Evolutionary conservation across 1,284 basidiomycete species (phyloP).

Genomic region (Naganishia albida): DNA sequence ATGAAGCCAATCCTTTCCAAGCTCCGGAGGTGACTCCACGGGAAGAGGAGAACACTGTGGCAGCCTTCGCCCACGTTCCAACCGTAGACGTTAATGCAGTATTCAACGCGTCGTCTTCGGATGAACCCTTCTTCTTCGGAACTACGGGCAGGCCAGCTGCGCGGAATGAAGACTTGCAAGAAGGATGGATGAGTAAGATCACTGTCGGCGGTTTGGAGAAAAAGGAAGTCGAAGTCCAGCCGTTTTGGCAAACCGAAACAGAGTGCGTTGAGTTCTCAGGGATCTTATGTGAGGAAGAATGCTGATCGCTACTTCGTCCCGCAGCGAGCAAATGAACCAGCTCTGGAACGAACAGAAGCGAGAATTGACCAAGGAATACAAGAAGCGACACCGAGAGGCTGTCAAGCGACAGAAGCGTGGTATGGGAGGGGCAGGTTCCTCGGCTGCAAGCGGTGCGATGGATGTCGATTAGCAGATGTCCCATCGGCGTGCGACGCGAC

Average conservation of each 20-base stretch:
- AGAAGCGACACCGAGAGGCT: slow-evolving; percentile 75
- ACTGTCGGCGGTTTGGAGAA: slow-evolving; percentile 20
- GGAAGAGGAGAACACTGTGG: slow-evolving; percentile 30
- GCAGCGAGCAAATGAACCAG: slow-evolving; percentile 62
- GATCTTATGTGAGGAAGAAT: neutral
- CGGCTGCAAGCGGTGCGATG: slow-evolving; percentile 29
- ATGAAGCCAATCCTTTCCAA: slow-evolving; percentile 22
- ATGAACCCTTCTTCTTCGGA: slow-evolving; percentile 50
- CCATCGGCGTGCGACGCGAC: neutral
- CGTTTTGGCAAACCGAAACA: slow-evolving; percentile 32
- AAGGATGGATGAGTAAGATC: slow-evolving; percentile 26
- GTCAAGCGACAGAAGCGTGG: slow-evolving; percentile 65
- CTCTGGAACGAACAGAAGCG: slow-evolving; percentile 71
- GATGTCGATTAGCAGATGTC: slow-evolving; percentile 41
- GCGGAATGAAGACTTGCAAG: slow-evolving; percentile 11
- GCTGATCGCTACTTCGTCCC: neutral
- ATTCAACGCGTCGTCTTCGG: slow-evolving; percentile 42
- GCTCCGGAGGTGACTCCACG: slow-evolving; percentile 24
- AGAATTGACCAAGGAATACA: slow-evolving; percentile 76
- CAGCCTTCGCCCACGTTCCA: slow-evolving; percentile 35
- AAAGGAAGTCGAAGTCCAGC: slow-evolving; percentile 27
- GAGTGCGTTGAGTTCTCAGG: slow-evolving; percentile 26
- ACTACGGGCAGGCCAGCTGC: slow-evolving; percentile 10
- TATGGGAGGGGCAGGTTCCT: slow-evolving; percentile 55
- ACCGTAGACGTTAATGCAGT: slow-evolving; percentile 36